Conservation (phyloP, 2,329 filamentous ascomycete genomes). For the Phyllosticta citriasiana region DNA sequence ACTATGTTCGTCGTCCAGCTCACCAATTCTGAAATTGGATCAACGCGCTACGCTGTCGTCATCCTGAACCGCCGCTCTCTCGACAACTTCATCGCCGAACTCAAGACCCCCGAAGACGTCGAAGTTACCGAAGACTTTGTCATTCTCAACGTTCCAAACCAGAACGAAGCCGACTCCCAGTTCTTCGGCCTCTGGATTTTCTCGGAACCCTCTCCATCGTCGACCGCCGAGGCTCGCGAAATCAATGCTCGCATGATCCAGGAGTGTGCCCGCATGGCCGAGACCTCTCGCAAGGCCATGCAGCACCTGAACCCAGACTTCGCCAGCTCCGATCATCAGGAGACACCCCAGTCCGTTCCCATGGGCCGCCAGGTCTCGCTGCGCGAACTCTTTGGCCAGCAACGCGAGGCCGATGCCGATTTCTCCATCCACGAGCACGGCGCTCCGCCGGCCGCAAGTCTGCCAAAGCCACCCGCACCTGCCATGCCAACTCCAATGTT, state of each 20-base stretch:
- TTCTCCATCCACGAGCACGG: conserved; percentile 40
- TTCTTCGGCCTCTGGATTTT: conserved; percentile 58
- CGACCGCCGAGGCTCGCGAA: conserved; percentile 42
- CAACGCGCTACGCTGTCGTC: conserved; percentile 33
- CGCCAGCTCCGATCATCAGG: conserved; percentile 15
- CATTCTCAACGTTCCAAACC: conserved; percentile 43
- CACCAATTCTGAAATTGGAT: conserved; percentile 23
- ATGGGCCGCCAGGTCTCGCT: conserved; percentile 46
- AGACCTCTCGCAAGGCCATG: conserved; percentile 33
- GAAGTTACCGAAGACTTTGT: conserved; percentile 48
- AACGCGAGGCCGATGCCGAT: conserved; percentile 41
- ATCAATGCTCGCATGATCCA: conserved; percentile 45
- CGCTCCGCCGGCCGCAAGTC: neutral
- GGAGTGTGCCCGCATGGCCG: conserved; percentile 44
- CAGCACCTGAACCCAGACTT: conserved; percentile 11
- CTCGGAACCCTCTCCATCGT: conserved; percentile 46
- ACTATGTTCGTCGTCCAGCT: conserved; percentile 77
- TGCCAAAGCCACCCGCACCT: neutral
- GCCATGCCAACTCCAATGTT: conserved; percentile 8
- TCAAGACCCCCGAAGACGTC: conserved; percentile 33
- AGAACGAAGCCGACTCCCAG: conserved; percentile 17
- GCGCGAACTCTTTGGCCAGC: conserved; percentile 46
- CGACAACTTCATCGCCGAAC: conserved; percentile 37
- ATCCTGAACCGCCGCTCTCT: conserved; percentile 39
- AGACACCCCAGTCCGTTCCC: conserved; percentile 30